These are phyloP conservation scores for Magnolia sinica DNA, from an alignment of 164 flowering plant species.

Conservation along the genomic window DNA sequence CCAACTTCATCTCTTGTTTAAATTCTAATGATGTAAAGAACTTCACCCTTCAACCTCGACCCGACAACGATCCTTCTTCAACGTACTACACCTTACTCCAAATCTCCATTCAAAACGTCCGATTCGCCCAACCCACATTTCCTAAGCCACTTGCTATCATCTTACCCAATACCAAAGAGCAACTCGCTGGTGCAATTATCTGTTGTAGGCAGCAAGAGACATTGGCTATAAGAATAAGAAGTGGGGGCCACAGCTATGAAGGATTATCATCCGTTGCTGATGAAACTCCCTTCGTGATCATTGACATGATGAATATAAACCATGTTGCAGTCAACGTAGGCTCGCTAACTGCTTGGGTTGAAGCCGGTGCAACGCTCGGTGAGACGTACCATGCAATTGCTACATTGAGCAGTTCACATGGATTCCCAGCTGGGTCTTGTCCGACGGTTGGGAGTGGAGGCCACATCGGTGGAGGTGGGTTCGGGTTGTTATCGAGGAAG, in stretches of 20 bases:
- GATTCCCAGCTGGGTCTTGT: conserved; percentile 33
- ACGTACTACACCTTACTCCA: conserved; percentile 13
- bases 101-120: conserved; percentile 26
- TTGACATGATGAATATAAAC: conserved; percentile 30
- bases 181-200: conserved; percentile 15
- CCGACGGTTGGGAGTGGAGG: conserved; percentile 32
- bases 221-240: conserved; percentile 17
- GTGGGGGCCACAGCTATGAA: conserved; percentile 33
- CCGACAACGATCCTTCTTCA: conserved; percentile 1
- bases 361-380: conserved; percentile 35
- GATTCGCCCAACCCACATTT: conserved; percentile 14
- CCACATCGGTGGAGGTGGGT: conserved; percentile 34
- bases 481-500: conserved; percentile 29
- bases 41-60: not conserved
- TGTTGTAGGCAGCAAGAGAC: conserved; percentile 20
- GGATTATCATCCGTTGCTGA: conserved; percentile 18
- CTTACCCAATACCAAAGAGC: conserved; percentile 19
- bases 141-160: conserved; percentile 19
- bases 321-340: conserved; percentile 16
- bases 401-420: conserved; percentile 15
- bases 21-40: not conserved
- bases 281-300: conserved; percentile 19
- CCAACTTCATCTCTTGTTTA: not conserved
- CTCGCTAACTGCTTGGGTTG: conserved; percentile 27
- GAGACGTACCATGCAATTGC: conserved; percentile 26